Evolutionary conservation across 2,329 filamentous ascomycete genomes (phyloP).

Genomic region (Fonsecaea pugnacius): DNA sequence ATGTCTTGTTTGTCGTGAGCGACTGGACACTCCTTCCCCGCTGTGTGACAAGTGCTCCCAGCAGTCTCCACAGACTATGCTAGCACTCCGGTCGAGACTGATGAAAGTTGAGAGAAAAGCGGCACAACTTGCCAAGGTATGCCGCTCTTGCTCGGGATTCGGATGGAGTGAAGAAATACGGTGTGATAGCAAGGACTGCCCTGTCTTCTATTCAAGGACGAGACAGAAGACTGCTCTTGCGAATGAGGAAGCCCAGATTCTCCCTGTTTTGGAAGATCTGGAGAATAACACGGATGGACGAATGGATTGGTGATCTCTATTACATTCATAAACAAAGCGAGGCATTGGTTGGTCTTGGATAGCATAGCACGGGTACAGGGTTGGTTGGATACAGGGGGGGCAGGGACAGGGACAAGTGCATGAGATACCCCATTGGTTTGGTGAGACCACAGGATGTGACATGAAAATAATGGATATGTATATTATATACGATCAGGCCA

Average conservation of each 20-base stretch:
- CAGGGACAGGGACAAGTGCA: background rate
- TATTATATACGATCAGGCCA: background rate
- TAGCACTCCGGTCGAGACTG: constrained; percentile 66
- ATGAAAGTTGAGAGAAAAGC: constrained; percentile 66
- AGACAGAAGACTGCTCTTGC: constrained; percentile 45
- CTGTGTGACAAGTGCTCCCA: constrained; percentile 47
- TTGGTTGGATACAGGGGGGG: background rate
- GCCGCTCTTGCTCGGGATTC: constrained; percentile 77
- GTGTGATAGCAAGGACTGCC: constrained; percentile 90
- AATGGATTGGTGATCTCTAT: constrained; percentile 44
- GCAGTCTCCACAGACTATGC: constrained; percentile 61
- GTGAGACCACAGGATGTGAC: background rate
- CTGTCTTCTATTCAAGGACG: constrained; percentile 74
- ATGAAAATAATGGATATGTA: background rate
- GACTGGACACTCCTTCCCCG: constrained; percentile 52
- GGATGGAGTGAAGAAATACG: constrained; percentile 75
- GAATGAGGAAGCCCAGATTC: constrained; percentile 44
- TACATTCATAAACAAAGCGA: background rate
- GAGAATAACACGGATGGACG: constrained; percentile 42
- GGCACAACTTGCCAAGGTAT: constrained; percentile 70
- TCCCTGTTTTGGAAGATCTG: constrained; percentile 45
- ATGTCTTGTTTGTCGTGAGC: constrained; percentile 75
- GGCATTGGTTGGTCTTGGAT: background rate
- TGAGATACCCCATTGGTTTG: constrained; percentile 1
- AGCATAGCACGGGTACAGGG: background rate